phyloP scores from a whole-genome alignment of 805 yeast species.

The Schizosaccharomyces lindneri region DNA sequence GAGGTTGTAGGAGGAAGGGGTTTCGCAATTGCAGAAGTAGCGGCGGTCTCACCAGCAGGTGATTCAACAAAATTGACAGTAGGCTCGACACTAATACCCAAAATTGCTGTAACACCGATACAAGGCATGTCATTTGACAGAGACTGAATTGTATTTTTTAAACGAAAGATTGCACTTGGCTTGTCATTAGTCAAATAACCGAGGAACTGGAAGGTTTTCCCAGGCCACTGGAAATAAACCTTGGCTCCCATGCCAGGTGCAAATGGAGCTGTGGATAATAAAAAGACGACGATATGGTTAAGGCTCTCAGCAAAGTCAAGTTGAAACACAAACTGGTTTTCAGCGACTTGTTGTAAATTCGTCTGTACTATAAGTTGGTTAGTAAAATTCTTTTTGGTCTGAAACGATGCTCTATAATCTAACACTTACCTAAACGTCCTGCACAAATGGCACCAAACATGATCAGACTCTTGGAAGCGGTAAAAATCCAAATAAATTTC shows the following conservation, averaged over 20 bases:
- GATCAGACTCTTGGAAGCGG: background rate
- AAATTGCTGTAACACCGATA: background rate
- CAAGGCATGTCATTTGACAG: background rate
- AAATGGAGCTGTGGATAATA: constrained; percentile 29
- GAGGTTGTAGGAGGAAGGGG: background rate
- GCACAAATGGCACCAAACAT: constrained; percentile 64
- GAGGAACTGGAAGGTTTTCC: constrained; percentile 17
- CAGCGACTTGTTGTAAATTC: constrained; percentile 32
- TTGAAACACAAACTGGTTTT: constrained; percentile 37
- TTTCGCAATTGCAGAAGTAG: background rate
- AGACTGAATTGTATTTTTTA: background rate
- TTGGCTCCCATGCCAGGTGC: constrained; percentile 35
- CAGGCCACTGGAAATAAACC: constrained; percentile 66
- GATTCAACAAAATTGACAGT: background rate
- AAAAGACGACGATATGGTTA: constrained; percentile 61
- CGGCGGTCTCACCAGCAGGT: background rate
- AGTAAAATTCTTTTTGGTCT: background rate
- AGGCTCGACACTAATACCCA: background rate
- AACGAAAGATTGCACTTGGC: constrained; percentile 1
- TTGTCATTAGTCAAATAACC: constrained; percentile 9
- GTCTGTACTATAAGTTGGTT: constrained; percentile 12
- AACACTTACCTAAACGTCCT: constrained; percentile 24
- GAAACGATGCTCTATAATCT: background rate
- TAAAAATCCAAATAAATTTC: background rate
- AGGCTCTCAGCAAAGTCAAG: constrained; percentile 39